A percentile compares a stretch with the other conserved stretches of the same genome.
phyloP scores from a whole-genome alignment of 2,329 filamentous ascomycete species.

The Pyricularia pennisetigena region DNA sequence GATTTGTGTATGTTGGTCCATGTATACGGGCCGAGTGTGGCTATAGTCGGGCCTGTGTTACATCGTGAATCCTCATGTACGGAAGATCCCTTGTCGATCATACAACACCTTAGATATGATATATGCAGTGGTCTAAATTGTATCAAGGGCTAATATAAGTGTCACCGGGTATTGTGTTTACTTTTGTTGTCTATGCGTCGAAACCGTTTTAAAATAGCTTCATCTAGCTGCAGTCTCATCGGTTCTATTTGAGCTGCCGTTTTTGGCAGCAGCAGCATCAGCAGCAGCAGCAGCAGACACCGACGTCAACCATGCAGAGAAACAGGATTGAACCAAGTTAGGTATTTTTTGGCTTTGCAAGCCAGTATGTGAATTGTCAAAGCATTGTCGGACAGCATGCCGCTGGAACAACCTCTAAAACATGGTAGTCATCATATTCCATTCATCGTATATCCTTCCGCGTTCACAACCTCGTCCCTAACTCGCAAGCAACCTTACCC shows the following conservation, averaged over 20 bases:
- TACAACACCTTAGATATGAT: background rate
- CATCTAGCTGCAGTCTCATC: too few species aligned
- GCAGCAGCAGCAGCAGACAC: background rate
- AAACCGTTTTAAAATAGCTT: background rate
- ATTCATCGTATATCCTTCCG: background rate
- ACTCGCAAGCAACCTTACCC: conserved; percentile 33
- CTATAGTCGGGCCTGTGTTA: background rate
- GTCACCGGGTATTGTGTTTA: background rate
- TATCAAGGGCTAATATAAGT: background rate
- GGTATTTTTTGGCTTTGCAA: too few species aligned
- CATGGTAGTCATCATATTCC: too few species aligned
- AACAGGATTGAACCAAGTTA: background rate
- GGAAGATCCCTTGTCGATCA: background rate
- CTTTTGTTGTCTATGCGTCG: background rate
- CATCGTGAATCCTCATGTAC: background rate
- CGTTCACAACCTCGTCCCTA: background rate
- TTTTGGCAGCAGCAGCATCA: background rate
- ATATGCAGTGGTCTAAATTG: background rate
- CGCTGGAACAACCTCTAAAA: too few species aligned
- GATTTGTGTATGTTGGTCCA: background rate
- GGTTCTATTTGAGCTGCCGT: background rate
- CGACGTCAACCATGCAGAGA: background rate
- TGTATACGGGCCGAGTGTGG: background rate
- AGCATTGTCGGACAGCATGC: too few species aligned
- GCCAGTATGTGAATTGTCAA: too few species aligned